These are phyloP conservation scores for Septoria petroselini DNA, from an alignment of 2,329 filamentous ascomycete species.

Conservation along the genomic window DNA sequence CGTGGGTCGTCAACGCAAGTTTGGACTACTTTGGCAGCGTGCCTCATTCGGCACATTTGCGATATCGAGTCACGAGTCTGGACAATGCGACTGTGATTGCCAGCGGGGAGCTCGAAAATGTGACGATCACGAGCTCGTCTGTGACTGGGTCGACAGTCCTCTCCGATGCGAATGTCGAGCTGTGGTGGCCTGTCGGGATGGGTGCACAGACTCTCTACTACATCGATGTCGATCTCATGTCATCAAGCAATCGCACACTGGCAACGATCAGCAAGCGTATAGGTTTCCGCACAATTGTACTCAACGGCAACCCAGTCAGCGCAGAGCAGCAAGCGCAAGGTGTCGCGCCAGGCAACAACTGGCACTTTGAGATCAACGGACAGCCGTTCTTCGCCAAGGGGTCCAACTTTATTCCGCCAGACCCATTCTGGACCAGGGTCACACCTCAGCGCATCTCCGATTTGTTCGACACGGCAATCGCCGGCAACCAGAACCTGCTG, in stretches of 20 bases:
- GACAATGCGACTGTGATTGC: conserved; percentile 44
- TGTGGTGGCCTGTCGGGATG: conserved; percentile 61
- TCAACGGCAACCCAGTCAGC: conserved; percentile 56
- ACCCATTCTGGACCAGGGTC: conserved; percentile 61
- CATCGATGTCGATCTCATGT: conserved; percentile 50
- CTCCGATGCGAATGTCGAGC: conserved; percentile 45
- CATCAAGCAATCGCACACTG: conserved; percentile 39
- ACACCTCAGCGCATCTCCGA: conserved; percentile 51
- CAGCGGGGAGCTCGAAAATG: conserved; percentile 41
- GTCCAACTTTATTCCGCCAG: conserved; percentile 61
- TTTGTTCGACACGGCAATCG: conserved; percentile 55
- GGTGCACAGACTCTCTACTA: conserved; percentile 59
- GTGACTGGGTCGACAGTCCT: conserved; percentile 52
- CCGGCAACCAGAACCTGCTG: conserved; percentile 63
- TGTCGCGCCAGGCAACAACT: conserved; percentile 56
- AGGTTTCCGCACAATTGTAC: conserved; percentile 61
- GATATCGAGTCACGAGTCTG: conserved; percentile 48
- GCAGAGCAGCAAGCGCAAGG: conserved; percentile 53
- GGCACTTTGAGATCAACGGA: conserved; percentile 66
- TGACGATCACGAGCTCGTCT: conserved; percentile 43
- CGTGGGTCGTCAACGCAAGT: conserved; percentile 62
- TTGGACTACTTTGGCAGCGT: conserved; percentile 55
- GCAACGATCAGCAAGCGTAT: conserved; percentile 52
- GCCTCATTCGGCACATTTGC: conserved; percentile 45
- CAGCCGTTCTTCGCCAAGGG: conserved; percentile 63